Evolutionary conservation across 73 alveolate species (phyloP), one percentile per base, ranked within the genome.

Genomic region (Halteria grandinella): DNA sequence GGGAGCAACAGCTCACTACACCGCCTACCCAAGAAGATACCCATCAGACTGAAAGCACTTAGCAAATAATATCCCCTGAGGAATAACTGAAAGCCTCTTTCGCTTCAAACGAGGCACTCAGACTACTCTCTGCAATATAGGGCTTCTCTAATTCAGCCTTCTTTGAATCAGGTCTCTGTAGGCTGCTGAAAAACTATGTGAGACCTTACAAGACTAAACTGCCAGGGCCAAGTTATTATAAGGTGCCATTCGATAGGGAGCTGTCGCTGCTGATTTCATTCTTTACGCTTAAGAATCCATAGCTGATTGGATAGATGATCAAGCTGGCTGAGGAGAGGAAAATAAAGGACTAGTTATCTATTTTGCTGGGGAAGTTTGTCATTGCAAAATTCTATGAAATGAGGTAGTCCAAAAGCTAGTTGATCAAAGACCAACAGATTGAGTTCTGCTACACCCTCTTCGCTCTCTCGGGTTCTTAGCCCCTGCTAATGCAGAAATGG

Each of bases 211-310:
- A 45, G 24, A n/a, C 69, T 23, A 25, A 40, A 6, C 17, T 53
- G 17, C 69, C 69, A 25, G 29, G 29, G 17, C 29, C 69, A 17
- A n/a, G n/a, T n/a, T 53, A 53, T 45, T 53, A 53, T 53, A 53
- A 12, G 6, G 29, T 53, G 10, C 69, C 69, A 18, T 53, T 53
- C 17, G 11, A 53, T 20, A 53, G 29, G 10, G 69, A 53, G 43
- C 43, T 53, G 17, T 25, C 69, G 23, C 17, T 53, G 11, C 43
- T 53, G 17, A 17, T 53, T 17, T 53, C 10, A 53, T 6, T 53
- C 11, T 8, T 48, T 5, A 25, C 69, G 29, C 28, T 23, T 53
- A 53, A 17, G 23, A 5, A 53, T 5, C 23, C 23, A 11, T 25
- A 53, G 17, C 11, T 12, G 23, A 12, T 53, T n/a, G 29, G 17